These are phyloP conservation scores for Stagonosporopsis chrysanthemi DNA, from an alignment of 2,329 filamentous ascomycete genomes.

Conservation along the genomic window DNA sequence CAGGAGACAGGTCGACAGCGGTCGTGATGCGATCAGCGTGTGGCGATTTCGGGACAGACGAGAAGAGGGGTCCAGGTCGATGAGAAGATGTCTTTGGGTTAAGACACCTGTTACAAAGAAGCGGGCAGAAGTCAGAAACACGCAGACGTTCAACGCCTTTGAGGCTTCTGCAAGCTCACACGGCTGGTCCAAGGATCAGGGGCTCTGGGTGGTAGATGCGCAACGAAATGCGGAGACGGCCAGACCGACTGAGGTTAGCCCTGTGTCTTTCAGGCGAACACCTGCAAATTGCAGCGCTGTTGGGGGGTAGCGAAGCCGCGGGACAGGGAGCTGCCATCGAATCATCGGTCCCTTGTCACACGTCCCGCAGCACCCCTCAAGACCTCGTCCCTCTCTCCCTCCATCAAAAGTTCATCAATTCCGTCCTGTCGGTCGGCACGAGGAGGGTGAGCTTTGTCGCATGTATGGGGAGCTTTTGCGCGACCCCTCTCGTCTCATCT, in stretches of 20 bases:
- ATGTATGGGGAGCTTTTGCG: conserved; percentile 26
- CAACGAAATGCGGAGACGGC: conserved; percentile 52
- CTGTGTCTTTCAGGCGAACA: conserved; percentile 50
- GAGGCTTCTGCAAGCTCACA: conserved; percentile 51
- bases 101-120: conserved; percentile 46
- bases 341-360: conserved; percentile 40
- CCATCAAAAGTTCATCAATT: conserved; percentile 32
- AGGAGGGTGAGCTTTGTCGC: conserved; percentile 24
- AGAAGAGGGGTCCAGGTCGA: conserved; percentile 29
- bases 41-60: conserved; percentile 29
- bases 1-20: conserved; percentile 29
- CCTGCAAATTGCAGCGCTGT: conserved; percentile 49
- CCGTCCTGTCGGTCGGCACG: conserved; percentile 29
- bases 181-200: conserved; percentile 50
- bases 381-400: conserved; percentile 29
- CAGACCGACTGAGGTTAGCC: conserved; percentile 49
- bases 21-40: conserved; percentile 34
- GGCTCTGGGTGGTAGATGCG: conserved; percentile 50
- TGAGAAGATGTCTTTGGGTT: conserved; percentile 33
- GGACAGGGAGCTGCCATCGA: conserved; percentile 41
- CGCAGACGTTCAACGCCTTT: conserved; percentile 50
- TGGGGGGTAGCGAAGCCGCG: conserved; percentile 44
- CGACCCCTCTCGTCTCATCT: conserved; percentile 39
- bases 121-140: conserved; percentile 43
- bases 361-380: conserved; percentile 38